Base-by-base conservation (phyloP, 164 flowering plant genomes). In the Nymphaea thermarum region DNA sequence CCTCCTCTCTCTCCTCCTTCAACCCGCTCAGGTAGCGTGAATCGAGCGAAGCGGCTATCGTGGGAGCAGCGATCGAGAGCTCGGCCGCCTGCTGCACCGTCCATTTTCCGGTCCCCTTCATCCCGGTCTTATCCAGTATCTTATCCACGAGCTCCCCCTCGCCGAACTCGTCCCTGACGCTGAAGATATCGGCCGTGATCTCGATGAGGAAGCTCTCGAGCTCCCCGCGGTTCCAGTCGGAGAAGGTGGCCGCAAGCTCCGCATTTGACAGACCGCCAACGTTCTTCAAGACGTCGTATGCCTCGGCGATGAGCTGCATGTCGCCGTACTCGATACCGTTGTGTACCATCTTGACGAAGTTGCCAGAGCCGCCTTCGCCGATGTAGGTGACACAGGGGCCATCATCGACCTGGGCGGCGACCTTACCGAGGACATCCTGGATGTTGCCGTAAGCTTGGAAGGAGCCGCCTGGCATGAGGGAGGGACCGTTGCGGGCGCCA, bases 391-490 rank as follows among this genome's bases (percentile, higher is more conserved):
- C 81, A 70, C 83, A 78, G 5, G 87, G 87, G 17, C 85, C 87
- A 65, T 80, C 83, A 17, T 79, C 78, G 4, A 82, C 83, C 65
- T 84, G 84, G 2, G 86, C 87, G 0, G 87, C 83, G 2, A 82
- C 82, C 71, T 80, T 84, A 47, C 65, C 59, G 3, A 84, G 44
- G 6, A 82, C 72, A 15, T 73, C 72, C 16, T 75, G 70, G 14
- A 84, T 65, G 55, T 77, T 72, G 65, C 51, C 17, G 55, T 84
- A 84, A 12, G 85, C 87, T 67, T 78, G 64, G 59, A 43, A 71
- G 17, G 84, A 80, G 2, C 87, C 85, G 7, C 85, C 87, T 5
- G 86, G 87, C 87, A 84, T 84, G 66, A 84, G 45, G 6, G 83
- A 80, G 3, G 83, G 83, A 0, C 83, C 83, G 25, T 74, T 59